These are phyloP conservation scores for Termitomyces bulborhizus DNA, from an alignment of 768 basidiomycete genomes.

Conservation along the genomic window DNA sequence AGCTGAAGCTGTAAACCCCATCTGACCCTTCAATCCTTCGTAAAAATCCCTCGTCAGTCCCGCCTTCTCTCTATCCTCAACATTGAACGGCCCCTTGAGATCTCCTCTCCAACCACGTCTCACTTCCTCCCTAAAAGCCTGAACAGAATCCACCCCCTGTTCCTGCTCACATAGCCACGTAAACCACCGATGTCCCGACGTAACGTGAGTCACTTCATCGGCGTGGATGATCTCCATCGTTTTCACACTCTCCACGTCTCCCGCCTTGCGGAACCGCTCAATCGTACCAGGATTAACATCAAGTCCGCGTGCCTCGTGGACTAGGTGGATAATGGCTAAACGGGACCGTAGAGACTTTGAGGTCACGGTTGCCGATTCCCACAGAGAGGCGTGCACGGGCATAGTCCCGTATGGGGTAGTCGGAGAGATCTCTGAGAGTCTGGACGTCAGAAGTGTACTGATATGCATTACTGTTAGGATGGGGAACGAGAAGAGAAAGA, in stretches of 20 bases:
- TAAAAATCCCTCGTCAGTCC: conserved; percentile 72
- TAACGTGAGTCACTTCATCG: conserved; percentile 81
- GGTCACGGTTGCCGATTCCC: conserved; percentile 72
- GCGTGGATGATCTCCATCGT: conserved; percentile 72
- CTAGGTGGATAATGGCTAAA: conserved; percentile 79
- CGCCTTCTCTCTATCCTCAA: conserved; percentile 63
- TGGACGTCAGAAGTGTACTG: conserved; percentile 52
- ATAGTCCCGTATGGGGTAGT: conserved; percentile 67
- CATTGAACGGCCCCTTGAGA: conserved; percentile 78
- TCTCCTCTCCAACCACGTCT: conserved; percentile 63
- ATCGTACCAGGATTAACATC: conserved; percentile 84
- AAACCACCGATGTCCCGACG: conserved; percentile 80
- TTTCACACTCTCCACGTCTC: conserved; percentile 59
- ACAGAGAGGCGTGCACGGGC: conserved; percentile 73
- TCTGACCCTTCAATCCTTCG: conserved; percentile 60
- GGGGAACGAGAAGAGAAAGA: background rate
- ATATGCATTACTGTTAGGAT: background rate
- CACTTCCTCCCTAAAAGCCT: conserved; percentile 67
- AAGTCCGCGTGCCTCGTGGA: conserved; percentile 78
- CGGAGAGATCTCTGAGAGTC: conserved; percentile 56
- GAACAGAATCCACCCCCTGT: conserved; percentile 47
- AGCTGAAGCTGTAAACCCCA: conserved; percentile 22
- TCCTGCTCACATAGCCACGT: conserved; percentile 63
- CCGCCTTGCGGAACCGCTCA: conserved; percentile 59
- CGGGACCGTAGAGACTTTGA: conserved; percentile 61